Conservation (phyloP, 495 filamentous ascomycete species). For the Entonaema liquescens region DNA sequence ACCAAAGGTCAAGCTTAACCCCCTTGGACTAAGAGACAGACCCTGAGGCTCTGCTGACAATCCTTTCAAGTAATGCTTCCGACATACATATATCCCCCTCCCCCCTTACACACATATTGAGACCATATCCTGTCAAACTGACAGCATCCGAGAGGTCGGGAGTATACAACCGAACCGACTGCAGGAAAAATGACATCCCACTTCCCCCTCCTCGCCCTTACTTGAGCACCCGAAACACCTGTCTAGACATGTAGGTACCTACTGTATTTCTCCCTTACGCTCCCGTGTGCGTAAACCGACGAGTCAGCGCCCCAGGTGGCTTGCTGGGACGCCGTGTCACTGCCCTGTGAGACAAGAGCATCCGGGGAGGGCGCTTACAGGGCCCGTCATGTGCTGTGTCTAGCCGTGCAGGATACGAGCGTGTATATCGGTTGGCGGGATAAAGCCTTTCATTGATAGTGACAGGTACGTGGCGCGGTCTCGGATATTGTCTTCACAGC, state of each 20-base stretch:
- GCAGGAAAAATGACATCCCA: neutral
- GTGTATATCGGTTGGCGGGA: too few relatives aligned
- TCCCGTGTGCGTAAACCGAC: neutral
- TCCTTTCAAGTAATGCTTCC: neutral
- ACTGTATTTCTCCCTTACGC: neutral
- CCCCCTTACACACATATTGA: neutral
- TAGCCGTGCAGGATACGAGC: too few relatives aligned
- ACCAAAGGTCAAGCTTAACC: neutral
- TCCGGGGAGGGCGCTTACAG: neutral
- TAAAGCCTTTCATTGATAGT: too few relatives aligned
- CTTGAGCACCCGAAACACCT: neutral
- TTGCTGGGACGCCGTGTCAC: neutral
- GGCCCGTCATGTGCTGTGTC: neutral
- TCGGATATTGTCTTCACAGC: neutral
- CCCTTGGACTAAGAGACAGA: neutral
- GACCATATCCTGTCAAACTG: neutral
- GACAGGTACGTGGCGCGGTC: neutral
- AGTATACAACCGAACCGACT: neutral
- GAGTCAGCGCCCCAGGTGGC: neutral
- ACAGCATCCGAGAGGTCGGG: neutral
- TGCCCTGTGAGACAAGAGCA: neutral
- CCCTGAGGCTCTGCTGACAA: conserved; percentile 1
- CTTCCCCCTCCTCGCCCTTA: neutral
- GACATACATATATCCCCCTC: neutral
- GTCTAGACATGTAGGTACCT: too few relatives aligned